Percentiles rank a stretch among this genome's conserved stretches.
phyloP scores from a whole-genome alignment of 441 rosid genomes.

The Erodium moschatum region DNA sequence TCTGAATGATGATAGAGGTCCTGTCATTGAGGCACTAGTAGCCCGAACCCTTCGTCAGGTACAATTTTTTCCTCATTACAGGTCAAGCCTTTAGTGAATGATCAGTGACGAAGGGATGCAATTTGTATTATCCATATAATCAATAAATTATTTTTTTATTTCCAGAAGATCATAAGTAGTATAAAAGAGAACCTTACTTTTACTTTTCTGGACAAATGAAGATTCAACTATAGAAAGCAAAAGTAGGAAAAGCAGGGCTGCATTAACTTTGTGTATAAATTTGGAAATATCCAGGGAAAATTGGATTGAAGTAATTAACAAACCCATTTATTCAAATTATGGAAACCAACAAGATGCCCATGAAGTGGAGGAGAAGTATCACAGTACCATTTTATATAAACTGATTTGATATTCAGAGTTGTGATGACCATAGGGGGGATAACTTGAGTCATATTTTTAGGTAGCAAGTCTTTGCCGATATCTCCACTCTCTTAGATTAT shows the following conservation, averaged over 20 bases:
- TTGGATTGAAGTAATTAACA: not conserved
- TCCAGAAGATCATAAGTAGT: not conserved
- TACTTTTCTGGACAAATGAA: not conserved
- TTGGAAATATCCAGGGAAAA: not conserved
- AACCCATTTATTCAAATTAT: not conserved
- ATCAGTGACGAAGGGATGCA: conserved; percentile 1
- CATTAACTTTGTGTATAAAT: not conserved
- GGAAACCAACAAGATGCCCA: not conserved
- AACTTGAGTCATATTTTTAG: not conserved
- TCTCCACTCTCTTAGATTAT: not conserved
- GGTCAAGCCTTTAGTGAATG: conserved; percentile 7
- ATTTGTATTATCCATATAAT: not conserved
- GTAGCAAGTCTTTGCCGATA: not conserved
- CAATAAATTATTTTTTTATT: not conserved
- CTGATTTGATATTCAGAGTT: not conserved
- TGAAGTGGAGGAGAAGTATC: not conserved
- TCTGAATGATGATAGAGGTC: conserved; percentile 95
- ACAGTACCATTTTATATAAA: not conserved
- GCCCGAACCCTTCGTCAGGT: conserved; percentile 98
- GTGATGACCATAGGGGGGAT: not conserved
- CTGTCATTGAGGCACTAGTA: conserved; percentile 93
- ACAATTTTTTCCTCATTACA: not conserved
- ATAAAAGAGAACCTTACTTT: not conserved
- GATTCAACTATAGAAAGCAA: not conserved
- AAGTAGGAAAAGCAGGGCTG: not conserved